A percentile compares a stretch with the other conserved stretches of the same genome.
Evolutionary conservation across 2,329 filamentous ascomycete species (phyloP).

Genomic region (Claviceps pazoutovae): DNA sequence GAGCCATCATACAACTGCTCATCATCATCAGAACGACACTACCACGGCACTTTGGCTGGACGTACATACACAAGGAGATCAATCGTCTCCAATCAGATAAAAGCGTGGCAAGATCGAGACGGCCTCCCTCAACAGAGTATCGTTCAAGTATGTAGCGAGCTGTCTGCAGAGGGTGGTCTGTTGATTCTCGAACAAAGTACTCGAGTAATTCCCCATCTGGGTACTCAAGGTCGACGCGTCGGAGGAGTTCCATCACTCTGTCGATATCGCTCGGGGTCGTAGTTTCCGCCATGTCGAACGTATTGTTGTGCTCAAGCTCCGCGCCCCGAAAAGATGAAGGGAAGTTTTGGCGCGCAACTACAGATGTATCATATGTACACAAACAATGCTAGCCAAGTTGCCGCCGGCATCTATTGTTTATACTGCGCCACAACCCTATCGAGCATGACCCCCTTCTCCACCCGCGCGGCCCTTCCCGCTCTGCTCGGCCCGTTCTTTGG

Average conservation of each 20-base stretch:
- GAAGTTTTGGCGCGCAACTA: too few species aligned
- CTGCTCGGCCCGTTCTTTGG: too few species aligned
- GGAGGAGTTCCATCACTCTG: not conserved
- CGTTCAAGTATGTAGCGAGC: conserved; percentile 4
- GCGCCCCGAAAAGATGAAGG: too few species aligned
- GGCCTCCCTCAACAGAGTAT: not conserved
- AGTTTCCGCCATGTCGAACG: too few species aligned
- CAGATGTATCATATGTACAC: too few species aligned
- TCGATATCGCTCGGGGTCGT: not conserved
- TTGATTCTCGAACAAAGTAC: conserved; percentile 5
- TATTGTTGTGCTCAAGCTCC: too few species aligned
- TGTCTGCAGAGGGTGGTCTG: conserved; percentile 1
- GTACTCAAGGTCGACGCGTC: not conserved
- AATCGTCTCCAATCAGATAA: conserved; percentile 3
- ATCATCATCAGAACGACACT: not conserved
- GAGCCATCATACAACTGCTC: not conserved
- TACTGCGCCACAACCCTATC: too few species aligned
- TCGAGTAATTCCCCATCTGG: conserved; percentile 5
- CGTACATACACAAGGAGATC: conserved; percentile 3
- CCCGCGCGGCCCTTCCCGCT: too few species aligned
- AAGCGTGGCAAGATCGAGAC: not conserved
- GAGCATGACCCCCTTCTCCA: too few species aligned
- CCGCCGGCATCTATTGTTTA: too few species aligned
- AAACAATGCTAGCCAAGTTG: too few species aligned
- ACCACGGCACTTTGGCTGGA: not conserved